These are phyloP conservation scores for Salix dunnii DNA, from an alignment of 345 rosid genomes.

Conservation along the genomic window DNA sequence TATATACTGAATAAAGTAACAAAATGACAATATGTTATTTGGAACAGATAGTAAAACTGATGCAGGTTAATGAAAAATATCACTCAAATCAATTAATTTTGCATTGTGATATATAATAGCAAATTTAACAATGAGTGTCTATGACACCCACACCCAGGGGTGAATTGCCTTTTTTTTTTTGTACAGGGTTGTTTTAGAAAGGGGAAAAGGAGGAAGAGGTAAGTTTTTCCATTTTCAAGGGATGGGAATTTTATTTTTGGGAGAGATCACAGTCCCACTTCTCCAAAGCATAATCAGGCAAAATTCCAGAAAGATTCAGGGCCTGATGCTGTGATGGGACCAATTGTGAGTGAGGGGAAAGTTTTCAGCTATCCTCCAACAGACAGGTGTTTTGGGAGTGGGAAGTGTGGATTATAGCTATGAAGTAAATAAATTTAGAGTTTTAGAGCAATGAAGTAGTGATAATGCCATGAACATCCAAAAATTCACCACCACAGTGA, in stretches of 20 bases:
- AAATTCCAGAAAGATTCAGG: not conserved
- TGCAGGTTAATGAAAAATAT: not conserved
- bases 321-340: not conserved
- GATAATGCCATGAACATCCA: not conserved
- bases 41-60: not conserved
- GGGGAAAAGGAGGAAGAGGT: not conserved
- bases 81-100: not conserved
- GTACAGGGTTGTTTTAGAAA: not conserved
- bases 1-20: slow-evolving; percentile 54
- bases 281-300: not conserved
- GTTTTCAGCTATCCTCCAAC: not conserved
- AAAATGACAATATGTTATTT: slow-evolving; percentile 13
- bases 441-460: not conserved
- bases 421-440: not conserved
- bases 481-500: not conserved
- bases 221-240: not conserved
- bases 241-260: not conserved
- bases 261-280: not conserved
- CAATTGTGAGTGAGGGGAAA: not conserved
- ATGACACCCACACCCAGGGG: not conserved
- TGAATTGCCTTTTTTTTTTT: not conserved
- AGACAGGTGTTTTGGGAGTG: not conserved
- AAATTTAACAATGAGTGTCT: not conserved
- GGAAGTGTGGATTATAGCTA: not conserved
- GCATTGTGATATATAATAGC: not conserved